Conservation (phyloP, 2,329 filamentous ascomycete genomes). For the Gnomoniopsis smithogilvyi region DNA sequence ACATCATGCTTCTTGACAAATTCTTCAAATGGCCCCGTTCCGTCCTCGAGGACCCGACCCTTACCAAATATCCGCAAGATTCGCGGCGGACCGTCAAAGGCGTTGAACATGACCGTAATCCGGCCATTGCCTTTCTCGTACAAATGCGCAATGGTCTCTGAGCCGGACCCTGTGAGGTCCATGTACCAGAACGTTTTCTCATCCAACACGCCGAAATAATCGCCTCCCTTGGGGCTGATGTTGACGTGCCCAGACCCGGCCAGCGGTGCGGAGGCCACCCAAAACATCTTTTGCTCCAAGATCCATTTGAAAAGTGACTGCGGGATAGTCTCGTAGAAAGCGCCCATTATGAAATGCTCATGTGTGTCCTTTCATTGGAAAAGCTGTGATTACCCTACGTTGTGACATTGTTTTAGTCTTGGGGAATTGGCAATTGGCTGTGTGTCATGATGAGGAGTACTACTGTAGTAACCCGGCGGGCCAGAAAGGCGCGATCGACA, state of each 20-base stretch:
- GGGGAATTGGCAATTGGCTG: no score
- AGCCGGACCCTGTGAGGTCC: slow-evolving; percentile 71
- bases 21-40: slow-evolving; percentile 27
- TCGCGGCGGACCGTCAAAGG: slow-evolving; percentile 35
- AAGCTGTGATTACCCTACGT: neutral
- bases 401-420: neutral
- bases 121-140: slow-evolving; percentile 67
- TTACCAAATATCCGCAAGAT: slow-evolving; percentile 37
- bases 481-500: neutral
- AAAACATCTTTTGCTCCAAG: slow-evolving; percentile 68
- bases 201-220: slow-evolving; percentile 59
- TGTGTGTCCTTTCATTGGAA: neutral
- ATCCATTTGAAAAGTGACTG: slow-evolving; percentile 61
- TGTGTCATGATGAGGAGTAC: neutral
- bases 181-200: slow-evolving; percentile 65
- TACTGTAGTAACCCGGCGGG: no score
- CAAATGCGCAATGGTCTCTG: slow-evolving; percentile 72
- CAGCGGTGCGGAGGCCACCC: slow-evolving; percentile 68
- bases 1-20: slow-evolving; percentile 32
- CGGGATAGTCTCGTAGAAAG: slow-evolving; percentile 34
- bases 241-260: slow-evolving; percentile 67
- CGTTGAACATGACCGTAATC: slow-evolving; percentile 68
- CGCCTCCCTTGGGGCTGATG: slow-evolving; percentile 69
- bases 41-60: slow-evolving; percentile 33
- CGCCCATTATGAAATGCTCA: slow-evolving; percentile 7